Conservation (phyloP, 495 filamentous ascomycete species). For the Haplographium delicatum region DNA sequence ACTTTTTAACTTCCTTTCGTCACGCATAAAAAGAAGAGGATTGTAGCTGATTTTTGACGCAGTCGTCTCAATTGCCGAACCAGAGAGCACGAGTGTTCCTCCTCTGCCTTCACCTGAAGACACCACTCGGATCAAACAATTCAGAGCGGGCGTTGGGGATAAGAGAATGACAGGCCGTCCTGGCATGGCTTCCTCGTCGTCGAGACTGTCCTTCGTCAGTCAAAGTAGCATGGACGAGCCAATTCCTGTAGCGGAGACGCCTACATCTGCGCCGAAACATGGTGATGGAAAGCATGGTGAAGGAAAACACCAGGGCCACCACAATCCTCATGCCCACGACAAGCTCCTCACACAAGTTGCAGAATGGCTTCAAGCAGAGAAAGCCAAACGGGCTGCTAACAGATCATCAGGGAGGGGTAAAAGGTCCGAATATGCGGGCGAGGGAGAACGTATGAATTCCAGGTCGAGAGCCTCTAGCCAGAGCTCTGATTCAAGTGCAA, state of each 20-base stretch:
- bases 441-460: not conserved
- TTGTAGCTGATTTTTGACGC: too few species aligned
- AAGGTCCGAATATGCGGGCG: not conserved
- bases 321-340: conserved; percentile 38
- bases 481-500: conserved; percentile 52
- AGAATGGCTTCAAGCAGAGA: conserved; percentile 77
- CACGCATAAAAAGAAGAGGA: too few species aligned
- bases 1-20: too few species aligned
- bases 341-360: conserved; percentile 65
- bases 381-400: conserved; percentile 42
- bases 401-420: conserved; percentile 16
- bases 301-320: conserved; percentile 25
- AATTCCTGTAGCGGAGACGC: conserved; percentile 5
- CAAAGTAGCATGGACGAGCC: conserved; percentile 20
- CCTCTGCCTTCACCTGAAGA: conserved; percentile 14
- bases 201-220: conserved; percentile 18
- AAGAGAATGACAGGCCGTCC: conserved; percentile 27
- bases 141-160: conserved; percentile 19
- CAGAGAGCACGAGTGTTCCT: conserved; percentile 29
- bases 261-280: conserved; percentile 4
- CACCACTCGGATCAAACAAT: conserved; percentile 15
- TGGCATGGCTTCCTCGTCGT: conserved; percentile 16
- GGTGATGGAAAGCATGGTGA: conserved; percentile 11
- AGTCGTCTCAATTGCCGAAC: conserved; percentile 33
- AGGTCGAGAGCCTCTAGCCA: conserved; percentile 31